These are phyloP conservation scores for Gremmenia infestans DNA, from an alignment of 2,329 filamentous ascomycete species.

Conservation along the genomic window DNA sequence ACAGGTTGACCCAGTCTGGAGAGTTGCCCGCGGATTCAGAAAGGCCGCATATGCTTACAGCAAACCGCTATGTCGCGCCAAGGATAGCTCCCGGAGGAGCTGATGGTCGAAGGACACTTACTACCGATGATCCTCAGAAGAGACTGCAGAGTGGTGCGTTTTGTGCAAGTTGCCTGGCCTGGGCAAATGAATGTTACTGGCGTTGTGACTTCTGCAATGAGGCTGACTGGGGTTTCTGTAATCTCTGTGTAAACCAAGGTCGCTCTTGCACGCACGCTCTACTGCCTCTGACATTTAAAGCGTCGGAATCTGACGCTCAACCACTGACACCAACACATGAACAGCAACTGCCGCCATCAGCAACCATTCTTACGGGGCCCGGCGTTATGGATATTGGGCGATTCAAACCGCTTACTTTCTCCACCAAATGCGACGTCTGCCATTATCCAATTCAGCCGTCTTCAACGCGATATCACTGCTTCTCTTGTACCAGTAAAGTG, in stretches of 20 bases:
- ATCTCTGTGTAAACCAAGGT: conserved; percentile 78
- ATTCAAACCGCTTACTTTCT: conserved; percentile 67
- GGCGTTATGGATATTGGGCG: conserved; percentile 40
- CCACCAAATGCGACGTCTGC: conserved; percentile 75
- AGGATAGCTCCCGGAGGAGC: conserved; percentile 45
- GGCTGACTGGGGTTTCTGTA: conserved; percentile 93
- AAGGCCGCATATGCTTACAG: conserved; percentile 53
- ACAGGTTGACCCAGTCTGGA: conserved; percentile 40
- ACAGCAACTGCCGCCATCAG: conserved; percentile 41
- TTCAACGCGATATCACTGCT: conserved; percentile 74
- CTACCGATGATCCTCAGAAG: conserved; percentile 60
- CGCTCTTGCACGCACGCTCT: conserved; percentile 77
- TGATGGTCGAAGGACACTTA: conserved; percentile 53
- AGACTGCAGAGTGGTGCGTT: conserved; percentile 77
- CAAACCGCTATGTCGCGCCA: conserved; percentile 52
- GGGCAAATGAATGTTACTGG: conserved; percentile 84
- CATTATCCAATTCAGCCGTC: conserved; percentile 64
- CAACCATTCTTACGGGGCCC: conserved; percentile 44
- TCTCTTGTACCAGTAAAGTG: conserved; percentile 57
- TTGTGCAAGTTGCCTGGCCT: conserved; percentile 69
- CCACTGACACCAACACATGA: conserved; percentile 38
- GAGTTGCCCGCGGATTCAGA: conserved; percentile 33
- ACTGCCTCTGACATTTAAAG: conserved; percentile 65
- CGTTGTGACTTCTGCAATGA: conserved; percentile 82
- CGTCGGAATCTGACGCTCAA: conserved; percentile 30